Conservation (phyloP, 1,139 yeast genomes). For the Protomyces gravidus region DNA sequence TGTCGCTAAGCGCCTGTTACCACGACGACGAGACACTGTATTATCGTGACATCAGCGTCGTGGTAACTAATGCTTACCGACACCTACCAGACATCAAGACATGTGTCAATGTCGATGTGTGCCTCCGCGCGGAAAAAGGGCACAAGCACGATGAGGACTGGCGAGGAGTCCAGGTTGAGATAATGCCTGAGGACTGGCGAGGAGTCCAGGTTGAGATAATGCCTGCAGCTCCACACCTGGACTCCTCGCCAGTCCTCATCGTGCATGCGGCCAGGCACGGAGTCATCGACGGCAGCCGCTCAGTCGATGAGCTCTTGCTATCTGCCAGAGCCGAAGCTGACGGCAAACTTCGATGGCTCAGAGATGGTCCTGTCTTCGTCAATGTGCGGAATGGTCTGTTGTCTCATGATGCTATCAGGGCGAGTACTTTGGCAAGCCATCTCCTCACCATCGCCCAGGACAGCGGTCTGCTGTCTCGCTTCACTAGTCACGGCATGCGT, state of each 20-base stretch:
- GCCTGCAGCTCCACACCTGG: background rate
- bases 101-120: background rate
- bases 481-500: background rate
- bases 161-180: background rate
- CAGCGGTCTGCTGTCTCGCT: background rate
- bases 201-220: background rate
- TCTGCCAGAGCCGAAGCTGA: background rate
- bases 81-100: background rate
- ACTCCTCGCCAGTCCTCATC: background rate
- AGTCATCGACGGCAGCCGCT: background rate
- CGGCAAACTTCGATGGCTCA: background rate
- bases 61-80: background rate
- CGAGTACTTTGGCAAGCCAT: background rate
- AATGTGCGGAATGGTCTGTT: background rate
- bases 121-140: background rate
- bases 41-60: background rate
- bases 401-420: background rate
- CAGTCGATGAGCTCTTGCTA: background rate
- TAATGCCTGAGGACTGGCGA: no score
- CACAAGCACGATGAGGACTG: background rate
- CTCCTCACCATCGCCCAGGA: background rate
- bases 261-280: background rate
- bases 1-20: background rate
- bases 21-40: background rate
- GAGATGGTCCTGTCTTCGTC: background rate